Base-by-base conservation (phyloP, 31 red algal genomes). In the Porphyra umbilicalis region DNA sequence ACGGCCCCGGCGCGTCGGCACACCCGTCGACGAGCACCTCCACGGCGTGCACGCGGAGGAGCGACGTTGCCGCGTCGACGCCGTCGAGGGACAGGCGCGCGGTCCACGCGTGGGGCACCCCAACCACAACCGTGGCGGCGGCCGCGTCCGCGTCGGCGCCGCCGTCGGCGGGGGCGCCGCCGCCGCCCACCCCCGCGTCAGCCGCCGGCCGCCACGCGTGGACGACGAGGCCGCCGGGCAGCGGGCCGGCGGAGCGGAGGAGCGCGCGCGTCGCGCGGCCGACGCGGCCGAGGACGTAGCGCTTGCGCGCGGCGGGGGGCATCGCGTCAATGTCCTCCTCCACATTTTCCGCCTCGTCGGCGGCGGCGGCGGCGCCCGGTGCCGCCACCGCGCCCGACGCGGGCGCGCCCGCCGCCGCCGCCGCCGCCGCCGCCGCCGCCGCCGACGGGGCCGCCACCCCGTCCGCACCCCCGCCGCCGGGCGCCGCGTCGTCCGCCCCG, bases 71-170 rank as follows among this genome's bases (percentile, higher is more conserved):
- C 29, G 90, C 85, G 79, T 92, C 90, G 20, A 92, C 83, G 39
- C 85, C 88, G 78, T 85, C 86, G 11, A 92, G 83, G 6, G 85
- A 88, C 16, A 92, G 82, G 78, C 88, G 85, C 8, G 85, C 90
- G 30, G 85, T 57, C 90, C 90, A 92, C 32, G 88, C 77, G 4
- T 83, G 74, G 32, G 71, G 79, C 32, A 87, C 35, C 15, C 90
- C 90, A 76, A 92, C 80, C 32, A 34, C 77, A 29, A 88, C 90
- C 32, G 85, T 85, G n/a, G 88, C 90, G 82, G 85, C 90, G 9
- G 85, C 81, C 36, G 85, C 57, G 34, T 86, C 90, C 31, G 90
- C 85, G 33, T 67, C 44, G 44, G 8, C 44, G 44, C 44, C 85
- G 81, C 90, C 90, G 88, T 14, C 75, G 75, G 10, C 85, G 76